Evolutionary conservation across 768 basidiomycete species (phyloP).

Genomic region (Guyanaporus albipodus): DNA sequence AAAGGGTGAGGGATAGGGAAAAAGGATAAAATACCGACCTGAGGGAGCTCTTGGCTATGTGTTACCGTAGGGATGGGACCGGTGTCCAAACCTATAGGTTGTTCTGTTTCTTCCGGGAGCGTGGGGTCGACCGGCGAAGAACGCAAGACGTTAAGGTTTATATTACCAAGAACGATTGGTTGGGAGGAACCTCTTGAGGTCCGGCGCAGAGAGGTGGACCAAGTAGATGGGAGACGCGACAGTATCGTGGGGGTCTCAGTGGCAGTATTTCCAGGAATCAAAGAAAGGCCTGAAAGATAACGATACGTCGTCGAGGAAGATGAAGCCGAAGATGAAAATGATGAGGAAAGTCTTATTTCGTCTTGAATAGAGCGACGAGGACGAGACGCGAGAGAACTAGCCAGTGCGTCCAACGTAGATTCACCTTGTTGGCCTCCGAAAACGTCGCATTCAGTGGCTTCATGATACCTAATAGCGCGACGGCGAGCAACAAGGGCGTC

Average conservation of each 20-base stretch:
- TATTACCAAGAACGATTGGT: slow-evolving; percentile 24
- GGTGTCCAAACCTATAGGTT: slow-evolving; percentile 3
- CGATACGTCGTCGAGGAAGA: slow-evolving; percentile 22
- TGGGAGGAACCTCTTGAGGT: slow-evolving; percentile 21
- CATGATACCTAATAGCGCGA: slow-evolving; percentile 11
- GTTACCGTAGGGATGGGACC: slow-evolving; percentile 15
- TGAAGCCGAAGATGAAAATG: slow-evolving; percentile 17
- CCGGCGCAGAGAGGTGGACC: slow-evolving; percentile 22
- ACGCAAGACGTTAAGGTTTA: slow-evolving; percentile 24
- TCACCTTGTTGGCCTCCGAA: slow-evolving; percentile 19
- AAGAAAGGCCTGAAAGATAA: slow-evolving; percentile 11
- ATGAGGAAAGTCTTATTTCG: slow-evolving; percentile 12
- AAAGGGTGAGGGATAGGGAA: background rate
- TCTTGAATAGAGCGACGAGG: slow-evolving; percentile 19
- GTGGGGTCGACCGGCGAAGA: slow-evolving; percentile 17
- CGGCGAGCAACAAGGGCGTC: slow-evolving; percentile 35
- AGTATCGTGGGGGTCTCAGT: slow-evolving; percentile 18
- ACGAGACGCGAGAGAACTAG: slow-evolving; percentile 20
- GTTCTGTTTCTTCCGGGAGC: slow-evolving; percentile 12
- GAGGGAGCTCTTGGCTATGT: slow-evolving; percentile 27
- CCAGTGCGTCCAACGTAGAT: slow-evolving; percentile 18
- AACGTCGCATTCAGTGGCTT: slow-evolving; percentile 18
- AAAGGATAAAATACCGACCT: slow-evolving; percentile 18
- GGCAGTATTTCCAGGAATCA: background rate
- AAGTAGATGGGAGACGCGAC: slow-evolving; percentile 10